These are phyloP conservation scores for Periconia macrospinosa DNA, from an alignment of 2,329 filamentous ascomycete genomes.

Conservation along the genomic window DNA sequence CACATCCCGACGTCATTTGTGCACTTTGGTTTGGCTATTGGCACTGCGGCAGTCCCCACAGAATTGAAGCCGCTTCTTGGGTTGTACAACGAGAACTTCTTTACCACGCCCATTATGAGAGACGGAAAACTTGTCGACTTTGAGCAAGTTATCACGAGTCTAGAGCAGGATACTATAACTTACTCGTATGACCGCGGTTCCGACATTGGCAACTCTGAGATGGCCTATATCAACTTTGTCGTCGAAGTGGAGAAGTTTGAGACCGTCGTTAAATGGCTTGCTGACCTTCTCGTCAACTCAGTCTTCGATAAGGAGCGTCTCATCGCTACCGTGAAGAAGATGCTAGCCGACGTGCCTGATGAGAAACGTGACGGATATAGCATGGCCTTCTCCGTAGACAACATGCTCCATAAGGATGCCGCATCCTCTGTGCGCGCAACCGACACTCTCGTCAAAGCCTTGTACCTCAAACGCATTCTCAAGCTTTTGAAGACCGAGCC, in stretches of 20 bases:
- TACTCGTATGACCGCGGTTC: conserved; percentile 73
- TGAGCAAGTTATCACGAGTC: conserved; percentile 85
- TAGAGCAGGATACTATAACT: conserved; percentile 88
- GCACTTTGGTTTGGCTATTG: conserved; percentile 77
- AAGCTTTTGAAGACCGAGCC: conserved; percentile 78
- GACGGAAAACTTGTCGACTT: conserved; percentile 80
- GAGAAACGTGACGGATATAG: conserved; percentile 80
- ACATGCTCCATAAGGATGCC: conserved; percentile 77
- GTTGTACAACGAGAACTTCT: conserved; percentile 89
- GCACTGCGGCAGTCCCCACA: conserved; percentile 75
- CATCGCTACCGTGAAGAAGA: conserved; percentile 69
- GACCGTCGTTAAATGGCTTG: conserved; percentile 79
- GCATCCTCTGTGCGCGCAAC: conserved; percentile 77
- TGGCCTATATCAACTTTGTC: conserved; percentile 79
- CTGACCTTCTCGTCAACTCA: conserved; percentile 82
- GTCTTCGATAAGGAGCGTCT: conserved; percentile 76
- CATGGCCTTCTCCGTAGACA: conserved; percentile 65
- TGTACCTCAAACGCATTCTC: conserved; percentile 84
- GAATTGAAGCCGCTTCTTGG: conserved; percentile 81
- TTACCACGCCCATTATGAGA: conserved; percentile 82
- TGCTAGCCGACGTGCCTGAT: conserved; percentile 89
- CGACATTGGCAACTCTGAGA: conserved; percentile 75
- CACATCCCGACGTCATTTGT: conserved; percentile 93
- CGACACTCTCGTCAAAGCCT: conserved; percentile 80
- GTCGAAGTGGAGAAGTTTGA: conserved; percentile 87